Percentiles rank a stretch among this genome's conserved stretches.
Evolutionary conservation across 345 rosid species (phyloP).

Genomic region (Ricinus communis): DNA sequence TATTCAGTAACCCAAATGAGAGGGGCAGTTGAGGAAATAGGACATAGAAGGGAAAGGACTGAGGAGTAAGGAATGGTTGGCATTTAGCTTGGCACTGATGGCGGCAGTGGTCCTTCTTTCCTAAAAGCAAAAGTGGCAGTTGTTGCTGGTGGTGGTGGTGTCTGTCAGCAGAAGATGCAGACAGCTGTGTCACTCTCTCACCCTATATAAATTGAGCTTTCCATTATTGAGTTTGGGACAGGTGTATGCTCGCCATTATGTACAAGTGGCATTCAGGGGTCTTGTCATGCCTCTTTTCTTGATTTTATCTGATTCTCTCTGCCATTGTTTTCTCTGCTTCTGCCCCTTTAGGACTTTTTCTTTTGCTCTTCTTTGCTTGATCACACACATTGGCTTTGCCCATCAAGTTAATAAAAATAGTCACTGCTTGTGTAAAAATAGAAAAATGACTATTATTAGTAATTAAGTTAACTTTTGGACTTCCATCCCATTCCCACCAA

Average conservation of each 20-base stretch:
- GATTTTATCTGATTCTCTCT: not conserved
- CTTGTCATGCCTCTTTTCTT: slow-evolving; percentile 16
- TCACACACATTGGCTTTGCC: not conserved
- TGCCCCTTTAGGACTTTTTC: not conserved
- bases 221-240: not conserved
- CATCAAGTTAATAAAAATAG: no score
- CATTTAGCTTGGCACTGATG: not conserved
- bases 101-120: not conserved
- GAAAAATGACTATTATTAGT: no score
- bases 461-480: no score
- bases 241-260: not conserved
- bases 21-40: no score
- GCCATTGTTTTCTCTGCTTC: not conserved
- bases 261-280: slow-evolving; percentile 39
- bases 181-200: slow-evolving; percentile 8
- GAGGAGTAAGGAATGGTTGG: slow-evolving; percentile 9
- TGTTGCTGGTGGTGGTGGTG: not conserved
- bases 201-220: not conserved
- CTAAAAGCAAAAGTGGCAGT: not conserved
- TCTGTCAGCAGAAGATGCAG: slow-evolving; percentile 9
- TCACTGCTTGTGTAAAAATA: no score
- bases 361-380: not conserved
- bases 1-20: no score
- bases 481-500: no score
- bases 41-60: not conserved